These are phyloP conservation scores for Boletales sp. DNA, from an alignment of 768 basidiomycete species.

Conservation along the genomic window DNA sequence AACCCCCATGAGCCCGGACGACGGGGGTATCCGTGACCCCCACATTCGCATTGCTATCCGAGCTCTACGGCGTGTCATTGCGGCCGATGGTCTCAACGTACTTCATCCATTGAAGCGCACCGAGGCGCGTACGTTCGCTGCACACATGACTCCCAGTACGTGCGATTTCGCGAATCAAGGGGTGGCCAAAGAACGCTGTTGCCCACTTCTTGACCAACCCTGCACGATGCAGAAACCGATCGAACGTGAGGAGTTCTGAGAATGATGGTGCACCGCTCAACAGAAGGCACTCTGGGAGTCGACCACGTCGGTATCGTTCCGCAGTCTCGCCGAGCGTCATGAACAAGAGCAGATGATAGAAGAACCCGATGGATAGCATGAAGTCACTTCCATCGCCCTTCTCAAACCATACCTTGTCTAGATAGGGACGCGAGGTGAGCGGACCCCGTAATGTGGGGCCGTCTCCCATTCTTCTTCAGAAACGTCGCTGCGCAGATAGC, in stretches of 20 bases:
- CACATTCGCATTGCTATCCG: too few species aligned
- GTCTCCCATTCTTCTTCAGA: conserved; percentile 49
- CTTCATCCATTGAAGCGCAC: too few species aligned
- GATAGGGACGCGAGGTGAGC: conserved; percentile 46
- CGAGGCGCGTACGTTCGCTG: too few species aligned
- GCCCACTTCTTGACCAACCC: conserved; percentile 32
- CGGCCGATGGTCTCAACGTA: too few species aligned
- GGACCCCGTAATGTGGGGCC: conserved; percentile 54
- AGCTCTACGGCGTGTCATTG: too few species aligned
- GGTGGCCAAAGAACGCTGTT: too few species aligned
- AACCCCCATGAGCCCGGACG: too few species aligned
- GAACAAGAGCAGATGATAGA: conserved; percentile 40
- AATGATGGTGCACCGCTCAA: conserved; percentile 34
- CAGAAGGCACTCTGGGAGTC: background rate
- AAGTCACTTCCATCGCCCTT: conserved; percentile 41
- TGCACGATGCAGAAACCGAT: conserved; percentile 43
- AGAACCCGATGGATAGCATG: conserved; percentile 42
- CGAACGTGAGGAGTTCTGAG: conserved; percentile 37
- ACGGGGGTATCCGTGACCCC: too few species aligned
- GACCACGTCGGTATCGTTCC: background rate
- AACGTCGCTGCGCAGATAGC: conserved; percentile 49
- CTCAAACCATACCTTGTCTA: conserved; percentile 42
- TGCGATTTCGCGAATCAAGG: too few species aligned
- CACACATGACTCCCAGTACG: too few species aligned
- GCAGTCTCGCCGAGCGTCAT: conserved; percentile 36